Evolutionary conservation across 2,329 filamentous ascomycete genomes (phyloP), one percentile per base, ranked within the genome.

Genomic region (Aspergillus caelatus): DNA sequence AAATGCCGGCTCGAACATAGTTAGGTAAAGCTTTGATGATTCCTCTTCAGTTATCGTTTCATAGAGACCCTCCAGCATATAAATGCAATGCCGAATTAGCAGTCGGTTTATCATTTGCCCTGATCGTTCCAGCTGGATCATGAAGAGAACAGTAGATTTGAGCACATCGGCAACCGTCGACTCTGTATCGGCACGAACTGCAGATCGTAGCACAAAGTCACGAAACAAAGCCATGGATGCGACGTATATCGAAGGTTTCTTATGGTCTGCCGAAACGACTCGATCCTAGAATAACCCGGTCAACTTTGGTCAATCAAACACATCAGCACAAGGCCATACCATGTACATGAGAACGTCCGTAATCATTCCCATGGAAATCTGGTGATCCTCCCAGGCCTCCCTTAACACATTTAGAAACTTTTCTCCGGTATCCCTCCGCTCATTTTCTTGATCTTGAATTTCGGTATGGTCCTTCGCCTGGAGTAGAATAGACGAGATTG

Each of bases 341-440:
- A 99, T 92, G 74, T 97, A 97, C 93, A 98, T 97, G 58, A 98
- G 84, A 36, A 98, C 93, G 77, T 98, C 95, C 4, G 94, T 93
- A 57, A 93, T 90, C 94, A 98, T 98, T 74, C 93, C 93, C 92
- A 97, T 97, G 52, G 91, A 94, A 62, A 91, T 87, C 74, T 94
- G 92, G 74, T 99, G 94, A 66, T 96, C 91, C 65, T 93, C 88
- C 93, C 94, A 99, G 2, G 89, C 88, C 62, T 89, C 84, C 70
- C 90, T 90, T 16, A 98, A 78, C 0, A 88, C 90, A 61, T 87
- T 87, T 63, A 99, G 79, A 68, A 98, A 96, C 72, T 86, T 89
- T 78, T 97, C 93, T 55, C 94, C 94, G 41, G 91, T 90, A 50
- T 90, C 86, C 54, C 92, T 85, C 61, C 91, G 87, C 79, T 97